A percentile compares a stretch with the other conserved stretches of the same genome.
Evolutionary conservation across 345 rosid species (phyloP).

Genomic region (Lumnitzera racemosa): DNA sequence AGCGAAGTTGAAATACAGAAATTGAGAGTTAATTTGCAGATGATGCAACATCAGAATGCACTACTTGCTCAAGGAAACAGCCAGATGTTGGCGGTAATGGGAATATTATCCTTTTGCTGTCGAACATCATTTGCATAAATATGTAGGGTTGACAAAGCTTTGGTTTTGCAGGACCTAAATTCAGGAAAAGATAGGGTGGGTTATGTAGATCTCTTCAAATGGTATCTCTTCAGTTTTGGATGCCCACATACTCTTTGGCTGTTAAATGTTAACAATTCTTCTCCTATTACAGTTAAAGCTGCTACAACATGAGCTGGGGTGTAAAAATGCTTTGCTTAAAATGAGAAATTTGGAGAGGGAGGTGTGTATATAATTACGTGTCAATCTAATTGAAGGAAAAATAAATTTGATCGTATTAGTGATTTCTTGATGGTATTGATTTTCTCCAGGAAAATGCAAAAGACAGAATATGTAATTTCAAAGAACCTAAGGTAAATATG

Average conservation of each 20-base stretch:
- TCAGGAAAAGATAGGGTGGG: slow-evolving; percentile 57
- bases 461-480: slow-evolving; percentile 12
- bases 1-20: slow-evolving; percentile 47
- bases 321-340: slow-evolving; percentile 42
- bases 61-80: slow-evolving; percentile 56
- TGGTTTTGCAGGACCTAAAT: slow-evolving; percentile 60
- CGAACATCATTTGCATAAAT: slow-evolving; percentile 3
- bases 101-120: slow-evolving; percentile 1
- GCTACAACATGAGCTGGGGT: slow-evolving; percentile 69
- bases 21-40: slow-evolving; percentile 41
- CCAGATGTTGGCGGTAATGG: slow-evolving; percentile 48
- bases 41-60: slow-evolving; percentile 53
- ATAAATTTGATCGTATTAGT: slow-evolving; percentile 1
- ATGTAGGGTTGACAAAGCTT: not conserved
- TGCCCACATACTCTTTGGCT: too few relatives aligned
- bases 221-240: not conserved
- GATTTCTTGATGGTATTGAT: slow-evolving; percentile 7
- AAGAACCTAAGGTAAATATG: slow-evolving; percentile 25
- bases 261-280: slow-evolving; percentile 1
- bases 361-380: slow-evolving; percentile 14
- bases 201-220: slow-evolving; percentile 11
- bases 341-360: slow-evolving; percentile 27
- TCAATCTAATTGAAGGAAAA: slow-evolving; percentile 1
- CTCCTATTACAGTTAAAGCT: slow-evolving; percentile 39
- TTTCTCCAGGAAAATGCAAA: slow-evolving; percentile 26